Conservation (phyloP, 352 stramenopile genomes). For the Aphanomyces euteiches region DNA sequence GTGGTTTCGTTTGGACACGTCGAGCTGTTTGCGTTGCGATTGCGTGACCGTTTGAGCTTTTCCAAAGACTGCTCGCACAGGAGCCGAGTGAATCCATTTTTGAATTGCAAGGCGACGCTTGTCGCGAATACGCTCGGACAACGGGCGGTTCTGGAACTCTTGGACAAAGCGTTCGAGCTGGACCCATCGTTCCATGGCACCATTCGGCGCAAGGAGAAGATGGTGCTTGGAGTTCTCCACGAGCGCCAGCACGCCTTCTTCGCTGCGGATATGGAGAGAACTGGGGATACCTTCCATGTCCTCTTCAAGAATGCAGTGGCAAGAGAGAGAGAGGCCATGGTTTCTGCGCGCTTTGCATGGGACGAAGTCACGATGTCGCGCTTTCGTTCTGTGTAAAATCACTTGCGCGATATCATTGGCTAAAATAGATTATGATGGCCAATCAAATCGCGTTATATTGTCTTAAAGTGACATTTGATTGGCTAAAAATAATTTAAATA, state of each 20-base stretch:
- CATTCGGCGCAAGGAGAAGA: neutral
- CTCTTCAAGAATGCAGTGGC: too few relatives aligned
- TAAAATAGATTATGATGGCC: too few relatives aligned
- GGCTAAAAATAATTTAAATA: too few relatives aligned
- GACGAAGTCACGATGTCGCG: too few relatives aligned
- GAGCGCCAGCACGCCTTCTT: neutral
- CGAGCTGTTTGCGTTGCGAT: neutral
- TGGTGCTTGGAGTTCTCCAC: neutral
- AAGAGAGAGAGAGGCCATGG: too few relatives aligned
- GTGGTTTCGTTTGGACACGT: neutral
- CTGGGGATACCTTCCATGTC: too few relatives aligned
- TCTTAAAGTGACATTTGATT: too few relatives aligned
- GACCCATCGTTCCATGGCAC: neutral
- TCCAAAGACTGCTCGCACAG: neutral
- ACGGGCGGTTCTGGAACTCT: slow-evolving; percentile 11
- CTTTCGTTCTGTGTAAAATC: too few relatives aligned
- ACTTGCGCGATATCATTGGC: too few relatives aligned
- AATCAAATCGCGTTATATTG: too few relatives aligned
- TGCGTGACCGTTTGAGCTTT: neutral
- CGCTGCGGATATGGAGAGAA: neutral
- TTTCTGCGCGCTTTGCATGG: too few relatives aligned
- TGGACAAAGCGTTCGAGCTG: slow-evolving; percentile 2
- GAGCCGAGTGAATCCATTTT: neutral
- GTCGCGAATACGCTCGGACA: slow-evolving; percentile 8
- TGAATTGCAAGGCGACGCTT: neutral